Evolutionary conservation across 2,329 filamentous ascomycete species (phyloP).

Genomic region (Aspergillus sp.): DNA sequence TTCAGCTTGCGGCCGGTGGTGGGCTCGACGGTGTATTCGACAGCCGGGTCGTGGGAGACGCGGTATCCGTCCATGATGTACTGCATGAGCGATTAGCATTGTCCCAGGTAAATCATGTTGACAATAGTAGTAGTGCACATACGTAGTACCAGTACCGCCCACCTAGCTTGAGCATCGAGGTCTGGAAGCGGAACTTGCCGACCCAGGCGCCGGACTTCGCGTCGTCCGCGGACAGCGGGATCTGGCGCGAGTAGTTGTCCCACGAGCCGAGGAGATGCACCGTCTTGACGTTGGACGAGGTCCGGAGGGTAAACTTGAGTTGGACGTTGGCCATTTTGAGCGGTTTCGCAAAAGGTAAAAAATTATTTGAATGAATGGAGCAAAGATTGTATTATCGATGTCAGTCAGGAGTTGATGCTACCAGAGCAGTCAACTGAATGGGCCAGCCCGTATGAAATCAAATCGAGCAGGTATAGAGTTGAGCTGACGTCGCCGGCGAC

Average conservation of each 20-base stretch:
- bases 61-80: slow-evolving; percentile 99
- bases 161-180: slow-evolving; percentile 72
- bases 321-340: slow-evolving; percentile 77
- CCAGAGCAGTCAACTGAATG: slow-evolving; percentile 16
- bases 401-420: slow-evolving; percentile 13
- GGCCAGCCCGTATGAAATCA: slow-evolving; percentile 2
- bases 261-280: slow-evolving; percentile 96
- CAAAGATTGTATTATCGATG: slow-evolving; percentile 6
- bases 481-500: slow-evolving; percentile 21
- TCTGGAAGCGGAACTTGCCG: slow-evolving; percentile 93
- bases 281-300: slow-evolving; percentile 92
- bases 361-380: slow-evolving; percentile 13
- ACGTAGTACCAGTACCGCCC: slow-evolving; percentile 98
- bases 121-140: no score
- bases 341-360: slow-evolving; percentile 13
- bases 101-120: no score
- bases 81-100: slow-evolving; percentile 16
- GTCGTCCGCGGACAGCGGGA: slow-evolving; percentile 82
- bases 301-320: slow-evolving; percentile 90
- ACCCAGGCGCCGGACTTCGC: slow-evolving; percentile 88
- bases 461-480: slow-evolving; percentile 14
- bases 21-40: slow-evolving; percentile 81
- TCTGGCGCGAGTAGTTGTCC: slow-evolving; percentile 93
- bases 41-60: slow-evolving; percentile 88
- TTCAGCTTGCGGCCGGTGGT: slow-evolving; percentile 96